Evolutionary conservation across 192 early-diverging fungal species (phyloP).

Genomic region (Gonapodya prolifera): DNA sequence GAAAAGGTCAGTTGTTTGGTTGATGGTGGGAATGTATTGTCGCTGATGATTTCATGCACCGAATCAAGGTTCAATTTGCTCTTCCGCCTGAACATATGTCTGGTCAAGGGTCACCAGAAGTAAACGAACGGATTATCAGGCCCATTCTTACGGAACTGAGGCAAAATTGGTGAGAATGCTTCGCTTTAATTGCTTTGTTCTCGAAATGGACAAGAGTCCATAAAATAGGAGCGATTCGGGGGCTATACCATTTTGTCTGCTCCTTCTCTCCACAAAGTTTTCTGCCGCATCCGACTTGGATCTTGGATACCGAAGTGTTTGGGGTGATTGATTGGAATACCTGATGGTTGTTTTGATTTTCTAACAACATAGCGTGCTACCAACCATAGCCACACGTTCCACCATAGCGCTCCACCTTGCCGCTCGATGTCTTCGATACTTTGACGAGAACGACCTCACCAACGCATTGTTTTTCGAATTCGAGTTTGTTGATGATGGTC

Average conservation of each 20-base stretch:
- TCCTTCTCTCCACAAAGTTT: neutral
- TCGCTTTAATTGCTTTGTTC: too few relatives aligned
- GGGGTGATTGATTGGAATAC: too few relatives aligned
- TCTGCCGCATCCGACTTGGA: neutral
- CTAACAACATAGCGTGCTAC: too few relatives aligned
- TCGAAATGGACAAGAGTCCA: too few relatives aligned
- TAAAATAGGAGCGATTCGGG: neutral
- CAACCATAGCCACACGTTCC: neutral
- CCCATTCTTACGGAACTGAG: neutral
- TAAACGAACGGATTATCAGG: neutral
- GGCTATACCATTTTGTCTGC: neutral
- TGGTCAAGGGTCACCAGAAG: neutral
- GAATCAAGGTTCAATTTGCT: neutral
- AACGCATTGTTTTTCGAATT: neutral
- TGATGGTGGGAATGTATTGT: neutral
- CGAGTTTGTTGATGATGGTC: neutral
- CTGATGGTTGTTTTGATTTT: too few relatives aligned
- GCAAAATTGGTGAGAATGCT: neutral
- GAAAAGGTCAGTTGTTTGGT: neutral
- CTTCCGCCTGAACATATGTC: neutral
- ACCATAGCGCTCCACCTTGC: neutral
- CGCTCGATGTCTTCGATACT: neutral
- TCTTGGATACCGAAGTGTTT: neutral
- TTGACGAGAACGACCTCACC: neutral
- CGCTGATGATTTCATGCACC: too few relatives aligned